Percentiles rank a stretch among this genome's conserved stretches.
phyloP scores from a whole-genome alignment of 192 early-diverging fungal genomes.

The Coemansia sp. region DNA sequence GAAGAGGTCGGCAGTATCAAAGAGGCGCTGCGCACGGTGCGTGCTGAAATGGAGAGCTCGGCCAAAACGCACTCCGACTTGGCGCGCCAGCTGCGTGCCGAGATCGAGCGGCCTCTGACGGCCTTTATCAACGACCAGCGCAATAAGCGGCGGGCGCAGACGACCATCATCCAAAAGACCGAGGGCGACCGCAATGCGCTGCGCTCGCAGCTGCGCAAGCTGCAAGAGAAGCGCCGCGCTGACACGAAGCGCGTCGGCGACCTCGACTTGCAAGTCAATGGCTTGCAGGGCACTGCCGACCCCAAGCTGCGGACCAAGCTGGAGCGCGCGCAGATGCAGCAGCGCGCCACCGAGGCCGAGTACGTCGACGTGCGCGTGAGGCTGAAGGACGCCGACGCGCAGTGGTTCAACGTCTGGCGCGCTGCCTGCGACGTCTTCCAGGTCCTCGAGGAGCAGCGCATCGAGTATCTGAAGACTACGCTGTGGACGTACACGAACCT shows the following conservation, averaged over 20 bases:
- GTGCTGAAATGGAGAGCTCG: conserved; percentile 65
- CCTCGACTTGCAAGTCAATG: conserved; percentile 48
- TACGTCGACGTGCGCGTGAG: conserved; percentile 29
- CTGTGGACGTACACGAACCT: conserved; percentile 78
- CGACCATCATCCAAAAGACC: conserved; percentile 51
- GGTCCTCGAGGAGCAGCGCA: conserved; percentile 70
- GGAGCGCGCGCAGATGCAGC: conserved; percentile 47
- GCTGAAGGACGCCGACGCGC: conserved; percentile 49
- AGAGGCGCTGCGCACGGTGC: conserved; percentile 60
- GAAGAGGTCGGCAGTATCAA: conserved; percentile 71
- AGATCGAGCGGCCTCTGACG: conserved; percentile 62
- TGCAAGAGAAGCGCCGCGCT: conserved; percentile 59
- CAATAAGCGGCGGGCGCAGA: conserved; percentile 61
- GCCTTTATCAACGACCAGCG: conserved; percentile 71
- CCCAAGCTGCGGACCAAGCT: conserved; percentile 45
- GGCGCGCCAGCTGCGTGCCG: conserved; percentile 62
- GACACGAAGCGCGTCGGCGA: conserved; percentile 59
- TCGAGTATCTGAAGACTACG: conserved; percentile 68
- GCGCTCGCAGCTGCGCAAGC: conserved; percentile 53
- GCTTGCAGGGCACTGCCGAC: conserved; percentile 44
- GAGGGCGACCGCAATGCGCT: conserved; percentile 50
- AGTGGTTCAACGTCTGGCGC: conserved; percentile 55
- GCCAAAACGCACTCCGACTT: conserved; percentile 68
- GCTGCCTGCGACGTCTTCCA: conserved; percentile 54
- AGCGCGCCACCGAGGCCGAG: conserved; percentile 48